phyloP scores from a whole-genome alignment of 805 yeast species.

The Kodamaea kaohsiungensis region DNA sequence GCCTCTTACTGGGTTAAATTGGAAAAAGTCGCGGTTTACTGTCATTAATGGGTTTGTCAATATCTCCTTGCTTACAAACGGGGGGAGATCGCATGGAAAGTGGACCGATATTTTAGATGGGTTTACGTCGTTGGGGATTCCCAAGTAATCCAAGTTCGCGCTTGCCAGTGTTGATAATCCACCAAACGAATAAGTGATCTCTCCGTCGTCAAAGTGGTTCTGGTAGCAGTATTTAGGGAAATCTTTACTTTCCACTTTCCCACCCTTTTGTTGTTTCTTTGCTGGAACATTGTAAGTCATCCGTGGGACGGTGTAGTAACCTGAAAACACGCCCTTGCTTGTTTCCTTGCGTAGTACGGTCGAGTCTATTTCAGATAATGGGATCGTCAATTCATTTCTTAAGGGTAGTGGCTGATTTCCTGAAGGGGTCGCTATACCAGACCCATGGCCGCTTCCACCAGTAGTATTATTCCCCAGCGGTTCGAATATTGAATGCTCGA shows the following conservation, averaged over 20 bases:
- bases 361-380: conserved; percentile 4
- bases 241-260: conserved; percentile 10
- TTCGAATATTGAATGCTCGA: conserved; percentile 15
- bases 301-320: conserved; percentile 28
- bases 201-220: conserved; percentile 33
- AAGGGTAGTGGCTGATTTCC: background rate
- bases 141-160: conserved; percentile 24
- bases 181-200: conserved; percentile 37
- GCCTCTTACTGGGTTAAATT: conserved; percentile 34
- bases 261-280: conserved; percentile 6
- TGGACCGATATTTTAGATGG: conserved; percentile 34
- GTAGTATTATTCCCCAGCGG: background rate
- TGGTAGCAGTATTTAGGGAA: conserved; percentile 33
- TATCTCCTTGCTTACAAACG: conserved; percentile 36
- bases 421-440: background rate
- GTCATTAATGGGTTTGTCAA: conserved; percentile 45
- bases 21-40: conserved; percentile 29
- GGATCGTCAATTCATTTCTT: background rate
- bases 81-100: conserved; percentile 41
- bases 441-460: background rate
- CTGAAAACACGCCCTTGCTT: conserved; percentile 23
- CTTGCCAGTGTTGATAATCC: conserved; percentile 27
- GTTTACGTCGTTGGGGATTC: conserved; percentile 34
- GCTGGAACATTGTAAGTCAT: conserved; percentile 23
- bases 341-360: conserved; percentile 9